A percentile compares a stretch with the other conserved stretches of the same genome.
Evolutionary conservation across 805 yeast genomes (phyloP).

Genomic region (Metschnikowia hibisci): DNA sequence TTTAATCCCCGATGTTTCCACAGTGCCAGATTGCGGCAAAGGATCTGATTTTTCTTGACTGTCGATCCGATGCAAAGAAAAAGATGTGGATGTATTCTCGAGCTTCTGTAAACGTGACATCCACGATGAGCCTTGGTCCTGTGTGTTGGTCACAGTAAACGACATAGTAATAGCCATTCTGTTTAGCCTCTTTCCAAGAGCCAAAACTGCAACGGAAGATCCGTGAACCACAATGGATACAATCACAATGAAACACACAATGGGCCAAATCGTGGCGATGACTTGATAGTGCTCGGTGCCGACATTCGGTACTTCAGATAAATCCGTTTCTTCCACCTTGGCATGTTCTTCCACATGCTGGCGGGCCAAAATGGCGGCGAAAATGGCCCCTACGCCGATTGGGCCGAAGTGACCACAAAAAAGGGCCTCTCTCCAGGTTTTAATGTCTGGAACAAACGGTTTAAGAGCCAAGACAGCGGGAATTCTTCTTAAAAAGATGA

Average conservation of each 20-base stretch:
- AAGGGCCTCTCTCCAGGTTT: conserved; percentile 89
- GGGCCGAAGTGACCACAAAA: conserved; percentile 97
- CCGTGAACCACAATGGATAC: conserved; percentile 88
- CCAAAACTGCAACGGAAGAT: conserved; percentile 47
- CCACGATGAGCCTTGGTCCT: conserved; percentile 64
- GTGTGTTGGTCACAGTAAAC: conserved; percentile 58
- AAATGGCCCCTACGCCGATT: conserved; percentile 90
- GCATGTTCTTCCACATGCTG: conserved; percentile 57
- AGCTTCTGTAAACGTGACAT: conserved; percentile 78
- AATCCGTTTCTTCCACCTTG: conserved; percentile 55
- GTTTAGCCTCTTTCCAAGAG: conserved; percentile 74
- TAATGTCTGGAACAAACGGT: conserved; percentile 80
- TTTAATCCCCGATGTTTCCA: conserved; percentile 62
- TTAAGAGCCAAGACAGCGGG: conserved; percentile 76
- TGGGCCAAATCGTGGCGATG: conserved; percentile 61
- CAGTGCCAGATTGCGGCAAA: conserved; percentile 33
- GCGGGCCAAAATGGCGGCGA: conserved; percentile 77
- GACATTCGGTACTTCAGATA: conserved; percentile 42
- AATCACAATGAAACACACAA: conserved; percentile 66
- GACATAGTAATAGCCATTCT: conserved; percentile 92
- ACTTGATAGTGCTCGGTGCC: conserved; percentile 54
- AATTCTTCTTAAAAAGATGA: conserved; percentile 71
- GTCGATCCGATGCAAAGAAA: conserved; percentile 80
- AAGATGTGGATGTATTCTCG: conserved; percentile 67
- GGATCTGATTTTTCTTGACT: conserved; percentile 36